Conservation (phyloP, 495 filamentous ascomycete species). For the Podospora comata region DNA sequence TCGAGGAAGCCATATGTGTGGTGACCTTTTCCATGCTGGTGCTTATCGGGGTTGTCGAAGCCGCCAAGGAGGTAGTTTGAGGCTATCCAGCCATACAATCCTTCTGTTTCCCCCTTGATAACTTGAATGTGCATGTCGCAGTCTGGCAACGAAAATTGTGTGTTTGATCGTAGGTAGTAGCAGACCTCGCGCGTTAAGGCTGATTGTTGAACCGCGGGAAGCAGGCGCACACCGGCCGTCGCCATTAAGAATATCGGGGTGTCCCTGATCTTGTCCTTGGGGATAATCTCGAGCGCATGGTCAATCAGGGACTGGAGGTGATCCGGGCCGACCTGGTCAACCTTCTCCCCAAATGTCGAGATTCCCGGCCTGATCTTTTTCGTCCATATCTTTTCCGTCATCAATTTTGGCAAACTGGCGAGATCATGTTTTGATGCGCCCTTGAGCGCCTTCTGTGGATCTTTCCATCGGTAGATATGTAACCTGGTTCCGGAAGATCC, state of each 20-base stretch:
- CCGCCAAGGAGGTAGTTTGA: slow-evolving; percentile 96
- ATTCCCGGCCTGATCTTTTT: slow-evolving; percentile 92
- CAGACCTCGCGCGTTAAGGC: slow-evolving; percentile 76
- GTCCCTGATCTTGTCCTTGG: slow-evolving; percentile 67
- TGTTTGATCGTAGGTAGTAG: slow-evolving; percentile 72
- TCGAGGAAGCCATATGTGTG: slow-evolving; percentile 97
- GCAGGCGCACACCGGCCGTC: slow-evolving; percentile 92
- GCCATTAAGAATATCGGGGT: slow-evolving; percentile 94
- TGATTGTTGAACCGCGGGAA: slow-evolving; percentile 68
- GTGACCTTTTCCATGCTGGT: slow-evolving; percentile 76
- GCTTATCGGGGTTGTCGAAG: slow-evolving; percentile 74
- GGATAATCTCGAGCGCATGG: slow-evolving; percentile 83
- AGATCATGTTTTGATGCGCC: slow-evolving; percentile 58
- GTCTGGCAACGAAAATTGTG: slow-evolving; percentile 82
- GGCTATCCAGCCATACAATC: slow-evolving; percentile 97
- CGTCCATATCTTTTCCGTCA: slow-evolving; percentile 82
- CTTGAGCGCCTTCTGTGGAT: slow-evolving; percentile 64
- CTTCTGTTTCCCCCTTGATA: slow-evolving; percentile 95
- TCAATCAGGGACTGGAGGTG: slow-evolving; percentile 75
- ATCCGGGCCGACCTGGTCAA: slow-evolving; percentile 71
- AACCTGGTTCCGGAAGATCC: slow-evolving; percentile 80
- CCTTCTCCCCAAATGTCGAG: slow-evolving; percentile 79
- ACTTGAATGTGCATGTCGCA: slow-evolving; percentile 90
- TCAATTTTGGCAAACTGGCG: slow-evolving; percentile 69
- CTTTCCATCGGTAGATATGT: slow-evolving; percentile 89